phyloP scores from a whole-genome alignment of 1,284 basidiomycete genomes.

The Exobasidium cylindrosporum region DNA sequence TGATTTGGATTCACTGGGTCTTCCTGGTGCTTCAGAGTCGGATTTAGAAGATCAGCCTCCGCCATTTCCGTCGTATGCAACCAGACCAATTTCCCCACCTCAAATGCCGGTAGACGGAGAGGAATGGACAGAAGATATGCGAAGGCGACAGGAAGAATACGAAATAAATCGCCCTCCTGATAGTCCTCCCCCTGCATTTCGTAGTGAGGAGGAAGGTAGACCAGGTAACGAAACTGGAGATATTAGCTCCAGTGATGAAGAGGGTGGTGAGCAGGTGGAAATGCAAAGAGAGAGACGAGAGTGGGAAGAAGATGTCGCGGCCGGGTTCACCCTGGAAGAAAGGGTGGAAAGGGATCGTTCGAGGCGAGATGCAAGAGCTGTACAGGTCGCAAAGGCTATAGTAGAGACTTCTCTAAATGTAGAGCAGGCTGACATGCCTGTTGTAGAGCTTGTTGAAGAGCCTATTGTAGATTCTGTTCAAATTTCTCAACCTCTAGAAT shows the following conservation, averaged over 20 bases:
- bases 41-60: constrained; percentile 7
- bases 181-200: constrained; percentile 12
- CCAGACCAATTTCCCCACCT: constrained; percentile 8
- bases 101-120: constrained; percentile 8
- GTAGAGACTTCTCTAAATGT: neutral
- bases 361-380: neutral
- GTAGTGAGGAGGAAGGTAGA: constrained; percentile 10
- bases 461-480: neutral
- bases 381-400: neutral
- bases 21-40: constrained; percentile 8
- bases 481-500: neutral
- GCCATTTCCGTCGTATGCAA: constrained; percentile 6
- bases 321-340: constrained; percentile 9
- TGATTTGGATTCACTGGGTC: constrained; percentile 4
- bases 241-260: neutral
- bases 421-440: neutral
- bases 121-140: constrained; percentile 12
- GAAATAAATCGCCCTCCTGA: neutral
- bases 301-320: constrained; percentile 12
- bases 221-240: neutral
- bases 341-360: constrained; percentile 1
- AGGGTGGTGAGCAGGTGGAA: neutral
- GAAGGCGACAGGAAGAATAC: constrained; percentile 6
- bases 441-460: neutral
- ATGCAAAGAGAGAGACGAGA: neutral